A percentile compares a stretch with the other conserved stretches of the same genome.
Conservation (phyloP, 2,329 filamentous ascomycete species). For the Hymenoscyphus occultus region DNA sequence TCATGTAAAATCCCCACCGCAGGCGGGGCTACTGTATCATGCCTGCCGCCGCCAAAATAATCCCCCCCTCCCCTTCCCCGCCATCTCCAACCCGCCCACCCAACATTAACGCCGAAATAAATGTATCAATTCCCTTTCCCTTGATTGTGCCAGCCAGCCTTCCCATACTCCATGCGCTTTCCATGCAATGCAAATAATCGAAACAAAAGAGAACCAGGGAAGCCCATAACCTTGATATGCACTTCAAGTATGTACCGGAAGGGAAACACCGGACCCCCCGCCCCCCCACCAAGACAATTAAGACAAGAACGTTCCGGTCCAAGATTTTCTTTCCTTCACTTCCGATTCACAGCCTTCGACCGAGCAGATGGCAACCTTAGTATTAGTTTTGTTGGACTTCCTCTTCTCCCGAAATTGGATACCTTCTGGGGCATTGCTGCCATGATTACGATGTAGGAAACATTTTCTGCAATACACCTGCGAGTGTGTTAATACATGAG, state of each 20-base stretch:
- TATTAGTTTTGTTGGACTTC: constrained; percentile 38
- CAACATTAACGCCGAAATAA: not conserved
- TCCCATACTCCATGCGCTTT: constrained; percentile 11
- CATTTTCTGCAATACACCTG: constrained; percentile 63
- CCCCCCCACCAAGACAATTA: constrained; percentile 16
- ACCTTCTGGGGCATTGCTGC: constrained; percentile 23
- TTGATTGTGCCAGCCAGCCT: not conserved
- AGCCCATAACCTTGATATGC: constrained; percentile 5
- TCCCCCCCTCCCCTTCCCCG: not conserved
- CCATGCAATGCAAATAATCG: constrained; percentile 11
- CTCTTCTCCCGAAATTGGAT: constrained; percentile 37
- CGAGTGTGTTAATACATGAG: constrained; percentile 18
- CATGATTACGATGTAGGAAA: constrained; percentile 52
- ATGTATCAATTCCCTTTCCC: not conserved
- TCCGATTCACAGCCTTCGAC: constrained; percentile 57
- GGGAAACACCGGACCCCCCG: not conserved
- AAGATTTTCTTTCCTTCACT: constrained; percentile 52
- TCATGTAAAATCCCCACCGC: too few relatives aligned
- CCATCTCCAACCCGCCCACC: not conserved
- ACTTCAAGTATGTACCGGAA: constrained; percentile 1
- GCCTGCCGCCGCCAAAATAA: not conserved
- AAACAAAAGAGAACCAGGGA: not conserved
- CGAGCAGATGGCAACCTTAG: constrained; percentile 44
- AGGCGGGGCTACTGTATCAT: too few relatives aligned
- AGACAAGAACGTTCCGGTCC: constrained; percentile 56